phyloP scores from a whole-genome alignment of 768 basidiomycete species.

The Peribolospora baueri region DNA sequence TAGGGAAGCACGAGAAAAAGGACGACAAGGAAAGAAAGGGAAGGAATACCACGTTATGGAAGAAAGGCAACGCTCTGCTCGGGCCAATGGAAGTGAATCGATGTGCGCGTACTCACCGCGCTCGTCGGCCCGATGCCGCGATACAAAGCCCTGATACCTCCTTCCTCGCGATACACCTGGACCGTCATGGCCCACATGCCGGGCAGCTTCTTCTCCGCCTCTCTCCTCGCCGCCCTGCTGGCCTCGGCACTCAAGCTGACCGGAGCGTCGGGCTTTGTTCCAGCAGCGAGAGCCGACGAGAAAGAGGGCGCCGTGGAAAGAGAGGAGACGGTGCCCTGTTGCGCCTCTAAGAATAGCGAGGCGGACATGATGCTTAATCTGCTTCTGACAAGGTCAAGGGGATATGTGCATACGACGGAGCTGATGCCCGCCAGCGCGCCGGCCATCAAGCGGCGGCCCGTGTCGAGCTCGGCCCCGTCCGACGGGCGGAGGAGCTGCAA shows the following conservation, averaged over 20 bases:
- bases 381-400: background rate
- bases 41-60: background rate
- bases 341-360: background rate
- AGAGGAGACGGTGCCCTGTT: too few species aligned
- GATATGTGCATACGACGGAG: constrained; percentile 32
- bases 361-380: too few species aligned
- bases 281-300: background rate
- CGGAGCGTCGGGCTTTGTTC: background rate
- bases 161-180: constrained; percentile 62
- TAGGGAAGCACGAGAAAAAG: background rate
- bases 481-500: constrained; percentile 41
- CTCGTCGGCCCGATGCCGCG: constrained; percentile 64
- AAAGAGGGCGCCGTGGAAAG: background rate
- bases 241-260: constrained; percentile 43
- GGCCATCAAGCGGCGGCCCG: constrained; percentile 55
- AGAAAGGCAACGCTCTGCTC: too few species aligned
- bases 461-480: constrained; percentile 57
- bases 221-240: constrained; percentile 19
- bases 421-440: constrained; percentile 85
- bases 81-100: background rate
- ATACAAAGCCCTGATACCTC: constrained; percentile 60
- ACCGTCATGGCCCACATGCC: constrained; percentile 66
- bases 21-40: background rate
- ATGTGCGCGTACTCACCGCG: constrained; percentile 5
- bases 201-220: constrained; percentile 19